Evolutionary conservation across 306 rosid genomes (phyloP), one percentile per base, ranked within the genome.

Genomic region (Begonia peltatifolia): DNA sequence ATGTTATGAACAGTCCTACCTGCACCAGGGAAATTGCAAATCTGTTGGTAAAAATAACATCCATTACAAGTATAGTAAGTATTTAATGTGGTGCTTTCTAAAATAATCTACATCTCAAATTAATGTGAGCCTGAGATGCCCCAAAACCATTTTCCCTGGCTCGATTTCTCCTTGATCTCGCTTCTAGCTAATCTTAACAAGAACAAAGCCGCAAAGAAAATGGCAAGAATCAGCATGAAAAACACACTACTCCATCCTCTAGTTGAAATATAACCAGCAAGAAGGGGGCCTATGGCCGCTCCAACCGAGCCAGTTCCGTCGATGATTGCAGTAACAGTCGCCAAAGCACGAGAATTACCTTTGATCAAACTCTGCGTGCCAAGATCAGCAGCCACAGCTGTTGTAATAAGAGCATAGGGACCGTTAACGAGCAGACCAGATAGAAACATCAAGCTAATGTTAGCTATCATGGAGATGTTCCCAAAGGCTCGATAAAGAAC

Each of bases 331-430:
- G 83, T 83, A 23, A 87, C 94, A 6, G 96, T 87, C 12, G 96
- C 96, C 56, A 87, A 64, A 7, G 94, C 94, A 0, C 94, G 73
- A 25, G 97, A 68, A 61, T 59, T 74, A 47, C 86, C 79, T 56
- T 56, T 59, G 38, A 71, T 65, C 54, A 14, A 6, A 64, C 62
- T 66, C 59, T 87, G 92, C 0, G 84, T 81, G 42, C 94, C 93
- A n/a, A 84, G 92, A 75, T 87, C 96, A 23, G 96, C 74, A 23
- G 96, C 93, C 55, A 92, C 99, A 10, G 96, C 96, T 15, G 94
- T 92, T 20, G 96, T 77, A 52, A 92, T 86, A 14, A 92, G 83
- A 0, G 95, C 65, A 58, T 86, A 92, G 1, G 99, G 84, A 14
- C 78, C 84, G 59, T 71, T 78, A 35, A 74, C 81, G 10, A 78